phyloP scores from a whole-genome alignment of 495 filamentous ascomycete genomes.

The Durotheca rogersii region DNA sequence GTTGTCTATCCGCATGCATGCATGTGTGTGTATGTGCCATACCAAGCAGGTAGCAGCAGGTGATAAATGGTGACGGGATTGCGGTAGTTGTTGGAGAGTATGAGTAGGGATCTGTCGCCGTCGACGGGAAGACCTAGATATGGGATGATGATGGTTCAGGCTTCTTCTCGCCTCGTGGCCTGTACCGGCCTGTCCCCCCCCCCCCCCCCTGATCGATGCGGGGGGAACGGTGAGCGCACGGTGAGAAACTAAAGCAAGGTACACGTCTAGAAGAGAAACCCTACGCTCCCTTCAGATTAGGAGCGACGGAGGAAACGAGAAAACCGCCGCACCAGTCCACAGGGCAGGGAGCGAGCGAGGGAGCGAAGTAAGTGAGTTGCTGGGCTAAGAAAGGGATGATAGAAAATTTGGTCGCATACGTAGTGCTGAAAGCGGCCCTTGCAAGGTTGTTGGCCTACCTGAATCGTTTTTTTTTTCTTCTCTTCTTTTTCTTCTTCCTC shows the following conservation, averaged over 20 bases:
- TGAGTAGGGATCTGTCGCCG: conserved; percentile 15
- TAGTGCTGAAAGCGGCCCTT: conserved; percentile 14
- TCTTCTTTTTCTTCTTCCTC: not conserved
- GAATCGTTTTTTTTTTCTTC: conserved; percentile 1
- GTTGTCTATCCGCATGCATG: no score
- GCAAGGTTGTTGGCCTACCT: conserved; percentile 9
- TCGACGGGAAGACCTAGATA: conserved; percentile 10
- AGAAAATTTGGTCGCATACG: conserved; percentile 10
- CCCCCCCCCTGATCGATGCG: not conserved
- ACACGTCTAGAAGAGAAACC: conserved; percentile 19
- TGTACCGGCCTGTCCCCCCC: conserved; percentile 12
- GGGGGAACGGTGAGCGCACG: conserved; percentile 4
- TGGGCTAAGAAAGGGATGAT: conserved; percentile 16
- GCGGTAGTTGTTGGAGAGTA: no score
- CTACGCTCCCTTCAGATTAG: conserved; percentile 16
- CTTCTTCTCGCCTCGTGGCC: conserved; percentile 26
- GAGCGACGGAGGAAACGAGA: no score
- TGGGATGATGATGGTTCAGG: no score
- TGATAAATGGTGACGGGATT: no score
- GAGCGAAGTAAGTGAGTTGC: no score
- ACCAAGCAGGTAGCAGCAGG: no score
- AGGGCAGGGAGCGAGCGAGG: no score
- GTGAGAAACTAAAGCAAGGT: conserved; percentile 20
- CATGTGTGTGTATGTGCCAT: no score
- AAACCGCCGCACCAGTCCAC: no score